These are phyloP conservation scores for Excoecaria cochinchinensis DNA, from an alignment of 345 rosid genomes.

Conservation along the genomic window DNA sequence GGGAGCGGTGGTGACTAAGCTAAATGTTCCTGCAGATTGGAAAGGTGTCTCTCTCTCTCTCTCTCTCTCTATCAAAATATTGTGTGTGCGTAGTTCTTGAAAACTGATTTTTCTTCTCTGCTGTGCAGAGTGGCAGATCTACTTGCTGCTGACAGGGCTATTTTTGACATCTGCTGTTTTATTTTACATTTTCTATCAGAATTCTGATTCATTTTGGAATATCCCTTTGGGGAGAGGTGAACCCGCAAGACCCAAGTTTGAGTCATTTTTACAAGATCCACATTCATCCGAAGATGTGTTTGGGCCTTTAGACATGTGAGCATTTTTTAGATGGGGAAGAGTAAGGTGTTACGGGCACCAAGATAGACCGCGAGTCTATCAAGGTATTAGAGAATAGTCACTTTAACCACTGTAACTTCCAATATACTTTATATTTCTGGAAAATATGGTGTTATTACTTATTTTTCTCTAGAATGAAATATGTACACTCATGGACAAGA, in stretches of 20 bases:
- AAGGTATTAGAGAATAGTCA: not conserved
- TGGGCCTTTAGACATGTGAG: slow-evolving; percentile 64
- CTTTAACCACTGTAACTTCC: not conserved
- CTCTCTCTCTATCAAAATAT: not conserved
- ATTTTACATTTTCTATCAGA: slow-evolving; percentile 78
- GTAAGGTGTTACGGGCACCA: not conserved
- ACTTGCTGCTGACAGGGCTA: slow-evolving; percentile 64
- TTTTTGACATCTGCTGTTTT: slow-evolving; percentile 76
- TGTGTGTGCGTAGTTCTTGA: not conserved
- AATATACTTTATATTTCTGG: not conserved
- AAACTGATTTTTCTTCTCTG: slow-evolving; percentile 1
- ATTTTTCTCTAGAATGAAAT: not conserved
- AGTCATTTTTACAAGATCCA: slow-evolving; percentile 47
- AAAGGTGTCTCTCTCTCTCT: slow-evolving; percentile 54
- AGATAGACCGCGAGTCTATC: not conserved
- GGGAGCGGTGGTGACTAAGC: slow-evolving; percentile 82
- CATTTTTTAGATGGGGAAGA: not conserved
- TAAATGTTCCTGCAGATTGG: slow-evolving; percentile 91
- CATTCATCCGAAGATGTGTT: slow-evolving; percentile 66
- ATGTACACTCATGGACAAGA: not conserved
- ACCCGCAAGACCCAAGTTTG: slow-evolving; percentile 51
- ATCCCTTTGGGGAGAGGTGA: slow-evolving; percentile 60
- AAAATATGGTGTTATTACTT: not conserved
- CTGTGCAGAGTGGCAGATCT: slow-evolving; percentile 92
- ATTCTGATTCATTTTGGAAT: slow-evolving; percentile 83